Evolutionary conservation across 2,329 filamentous ascomycete species (phyloP).

Genomic region (Torrubiellomyces zombiae): DNA sequence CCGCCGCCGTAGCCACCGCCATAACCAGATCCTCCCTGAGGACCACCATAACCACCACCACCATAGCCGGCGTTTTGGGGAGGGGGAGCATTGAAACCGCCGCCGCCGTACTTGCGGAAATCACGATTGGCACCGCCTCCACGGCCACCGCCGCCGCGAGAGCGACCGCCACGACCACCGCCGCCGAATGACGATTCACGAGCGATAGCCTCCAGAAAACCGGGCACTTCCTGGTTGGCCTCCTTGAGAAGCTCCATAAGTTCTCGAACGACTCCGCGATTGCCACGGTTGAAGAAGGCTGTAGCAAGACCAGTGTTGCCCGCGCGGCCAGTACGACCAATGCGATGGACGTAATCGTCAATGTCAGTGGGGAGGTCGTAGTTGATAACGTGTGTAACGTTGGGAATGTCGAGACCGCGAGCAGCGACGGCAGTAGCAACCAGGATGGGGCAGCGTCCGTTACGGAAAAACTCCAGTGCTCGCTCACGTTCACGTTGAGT

Average conservation of each 20-base stretch:
- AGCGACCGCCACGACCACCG: conserved; percentile 42
- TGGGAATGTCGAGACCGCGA: conserved; percentile 80
- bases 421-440: conserved; percentile 95
- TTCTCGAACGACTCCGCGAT: conserved; percentile 92
- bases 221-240: conserved; percentile 89
- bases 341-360: conserved; percentile 97
- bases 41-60: conserved; percentile 18
- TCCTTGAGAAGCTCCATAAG: conserved; percentile 97
- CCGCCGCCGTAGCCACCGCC: conserved; percentile 22
- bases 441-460: conserved; percentile 84
- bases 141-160: conserved; percentile 39
- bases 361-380: conserved; percentile 98
- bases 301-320: conserved; percentile 97
- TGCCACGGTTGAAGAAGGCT: conserved; percentile 99
- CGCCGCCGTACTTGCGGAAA: conserved; percentile 64
- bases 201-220: conserved; percentile 92
- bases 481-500: conserved; percentile 98
- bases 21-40: conserved; percentile 20
- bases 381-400: conserved; percentile 95
- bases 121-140: conserved; percentile 67
- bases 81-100: conserved; percentile 17
- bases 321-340: conserved; percentile 98
- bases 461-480: conserved; percentile 94
- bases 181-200: conserved; percentile 81
- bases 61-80: conserved; percentile 20